Conservation (phyloP, 495 filamentous ascomycete genomes). For the Annulohypoxylon moriforme region DNA sequence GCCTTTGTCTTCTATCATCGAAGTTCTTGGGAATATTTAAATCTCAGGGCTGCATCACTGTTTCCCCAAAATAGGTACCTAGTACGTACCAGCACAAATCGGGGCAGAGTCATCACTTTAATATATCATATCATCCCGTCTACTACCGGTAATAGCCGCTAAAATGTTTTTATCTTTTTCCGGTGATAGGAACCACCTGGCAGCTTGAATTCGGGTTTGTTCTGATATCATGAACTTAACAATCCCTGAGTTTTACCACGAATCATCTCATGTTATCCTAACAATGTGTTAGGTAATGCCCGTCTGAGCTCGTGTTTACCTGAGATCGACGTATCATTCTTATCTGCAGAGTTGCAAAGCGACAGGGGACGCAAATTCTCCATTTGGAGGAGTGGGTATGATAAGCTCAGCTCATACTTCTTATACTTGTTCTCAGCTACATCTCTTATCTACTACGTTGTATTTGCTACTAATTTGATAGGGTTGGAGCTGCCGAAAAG, state of each 20-base stretch:
- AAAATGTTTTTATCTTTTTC: neutral
- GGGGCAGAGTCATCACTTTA: neutral
- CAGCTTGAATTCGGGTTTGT: neutral
- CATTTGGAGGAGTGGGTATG: conserved; percentile 16
- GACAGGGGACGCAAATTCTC: neutral
- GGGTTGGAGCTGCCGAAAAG: conserved; percentile 20
- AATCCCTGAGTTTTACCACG: conserved; percentile 1
- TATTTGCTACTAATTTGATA: conserved; percentile 3
- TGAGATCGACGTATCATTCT: neutral
- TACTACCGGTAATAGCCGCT: neutral
- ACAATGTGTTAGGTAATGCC: neutral
- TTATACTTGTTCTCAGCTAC: neutral
- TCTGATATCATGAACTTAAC: neutral
- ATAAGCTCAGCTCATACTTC: conserved; percentile 12
- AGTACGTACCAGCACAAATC: neutral
- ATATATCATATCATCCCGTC: neutral
- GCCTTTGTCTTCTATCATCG: neutral
- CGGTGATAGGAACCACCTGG: neutral
- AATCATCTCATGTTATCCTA: neutral
- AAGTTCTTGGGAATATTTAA: neutral
- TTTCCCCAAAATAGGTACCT: no score
- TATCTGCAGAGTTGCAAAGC: neutral
- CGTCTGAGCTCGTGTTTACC: neutral
- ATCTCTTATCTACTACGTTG: conserved; percentile 1
- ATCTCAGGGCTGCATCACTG: no score